A percentile compares a stretch with the other conserved stretches of the same genome.
phyloP scores from a whole-genome alignment of 768 basidiomycete species.

The Solioccasus polychromus region DNA sequence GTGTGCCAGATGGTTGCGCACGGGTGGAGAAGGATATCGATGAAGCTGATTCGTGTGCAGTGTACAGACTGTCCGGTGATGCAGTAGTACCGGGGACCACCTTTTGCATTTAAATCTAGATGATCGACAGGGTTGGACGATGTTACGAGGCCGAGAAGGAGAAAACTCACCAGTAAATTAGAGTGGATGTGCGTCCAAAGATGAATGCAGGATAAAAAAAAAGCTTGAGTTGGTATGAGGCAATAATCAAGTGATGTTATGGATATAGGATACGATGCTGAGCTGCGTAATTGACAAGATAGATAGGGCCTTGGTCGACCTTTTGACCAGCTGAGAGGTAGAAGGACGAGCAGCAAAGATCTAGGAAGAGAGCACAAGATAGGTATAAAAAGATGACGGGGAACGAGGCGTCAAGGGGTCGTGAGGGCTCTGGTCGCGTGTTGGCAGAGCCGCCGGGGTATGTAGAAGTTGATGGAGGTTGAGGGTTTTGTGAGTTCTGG shows the following conservation, averaged over 20 bases:
- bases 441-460: constrained; percentile 29
- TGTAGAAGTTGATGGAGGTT: constrained; percentile 33
- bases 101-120: constrained; percentile 65
- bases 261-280: constrained; percentile 40
- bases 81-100: constrained; percentile 58
- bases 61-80: constrained; percentile 32
- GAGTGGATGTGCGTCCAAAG: constrained; percentile 39
- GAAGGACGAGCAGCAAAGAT: constrained; percentile 39
- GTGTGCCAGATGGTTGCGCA: constrained; percentile 31
- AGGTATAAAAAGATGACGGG: constrained; percentile 51
- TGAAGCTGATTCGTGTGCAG: constrained; percentile 36
- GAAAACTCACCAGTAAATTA: constrained; percentile 48
- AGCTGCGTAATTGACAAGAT: constrained; percentile 38
- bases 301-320: constrained; percentile 38
- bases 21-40: constrained; percentile 30
- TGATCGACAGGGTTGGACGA: constrained; percentile 25
- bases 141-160: constrained; percentile 10
- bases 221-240: constrained; percentile 39
- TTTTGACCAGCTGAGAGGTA: constrained; percentile 33
- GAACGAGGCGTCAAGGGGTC: constrained; percentile 51
- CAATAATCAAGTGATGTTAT: constrained; percentile 48
- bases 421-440: constrained; percentile 49
- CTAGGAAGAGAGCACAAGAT: constrained; percentile 41
- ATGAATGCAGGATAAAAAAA: constrained; percentile 49
- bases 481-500: constrained; percentile 35